Conservation (phyloP, 106 monocot genomes). For the Narthecium ossifragum region DNA sequence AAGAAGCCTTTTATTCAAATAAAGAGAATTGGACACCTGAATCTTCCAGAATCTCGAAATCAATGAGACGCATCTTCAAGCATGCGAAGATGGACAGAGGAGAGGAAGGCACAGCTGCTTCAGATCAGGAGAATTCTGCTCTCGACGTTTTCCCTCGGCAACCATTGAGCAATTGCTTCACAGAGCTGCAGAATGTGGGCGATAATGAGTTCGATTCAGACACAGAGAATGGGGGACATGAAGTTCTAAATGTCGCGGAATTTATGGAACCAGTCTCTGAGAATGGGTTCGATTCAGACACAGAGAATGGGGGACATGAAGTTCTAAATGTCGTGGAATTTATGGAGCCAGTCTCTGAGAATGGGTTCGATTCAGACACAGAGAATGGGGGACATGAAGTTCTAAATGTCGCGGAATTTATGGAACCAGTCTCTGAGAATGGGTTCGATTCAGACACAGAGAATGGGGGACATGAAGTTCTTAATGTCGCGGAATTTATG, state of each 20-base stretch:
- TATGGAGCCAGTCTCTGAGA: background rate
- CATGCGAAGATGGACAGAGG: background rate
- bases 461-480: background rate
- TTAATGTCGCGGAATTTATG: background rate
- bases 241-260: background rate
- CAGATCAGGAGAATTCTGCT: slow-evolving; percentile 7
- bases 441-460: too few relatives aligned
- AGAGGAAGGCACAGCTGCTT: background rate
- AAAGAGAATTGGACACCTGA: slow-evolving; percentile 28
- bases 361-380: too few relatives aligned
- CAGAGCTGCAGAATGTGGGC: too few relatives aligned
- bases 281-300: too few relatives aligned
- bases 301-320: background rate
- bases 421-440: background rate
- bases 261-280: background rate
- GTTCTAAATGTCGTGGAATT: background rate
- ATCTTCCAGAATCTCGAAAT: background rate
- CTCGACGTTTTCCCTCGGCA: too few relatives aligned
- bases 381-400: background rate
- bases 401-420: background rate
- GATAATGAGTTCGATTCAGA: too few relatives aligned
- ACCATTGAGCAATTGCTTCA: too few relatives aligned
- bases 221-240: too few relatives aligned
- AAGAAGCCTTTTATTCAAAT: slow-evolving; percentile 12
- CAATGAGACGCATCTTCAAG: background rate